Percentiles rank a stretch among this genome's conserved stretches.
These are phyloP conservation scores for Stephania japonica DNA, from an alignment of 164 flowering plant species.

Conservation along the genomic window DNA sequence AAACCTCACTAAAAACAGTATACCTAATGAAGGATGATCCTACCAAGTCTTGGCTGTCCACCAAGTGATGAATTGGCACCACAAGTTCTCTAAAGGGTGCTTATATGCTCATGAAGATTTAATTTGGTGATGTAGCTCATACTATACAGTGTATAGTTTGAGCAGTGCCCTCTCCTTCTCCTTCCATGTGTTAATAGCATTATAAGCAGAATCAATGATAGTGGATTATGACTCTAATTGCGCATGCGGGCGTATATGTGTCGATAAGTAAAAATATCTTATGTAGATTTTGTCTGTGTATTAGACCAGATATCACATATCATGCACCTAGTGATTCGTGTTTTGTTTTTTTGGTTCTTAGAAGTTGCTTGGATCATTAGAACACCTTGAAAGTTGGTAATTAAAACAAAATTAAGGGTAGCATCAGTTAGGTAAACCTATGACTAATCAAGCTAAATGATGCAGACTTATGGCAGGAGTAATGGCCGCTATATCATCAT, in stretches of 20 bases:
- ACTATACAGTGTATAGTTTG: background rate
- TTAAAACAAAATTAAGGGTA: background rate
- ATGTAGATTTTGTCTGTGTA: slow-evolving; percentile 1
- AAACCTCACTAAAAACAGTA: slow-evolving; percentile 7
- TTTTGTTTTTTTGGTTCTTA: background rate
- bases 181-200: background rate
- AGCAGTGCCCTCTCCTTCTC: no score
- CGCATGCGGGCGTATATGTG: background rate
- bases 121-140: slow-evolving; percentile 1
- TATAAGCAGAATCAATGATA: background rate
- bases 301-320: no score
- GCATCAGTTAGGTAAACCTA: slow-evolving; percentile 3
- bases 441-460: background rate
- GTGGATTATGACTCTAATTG: slow-evolving; percentile 7
- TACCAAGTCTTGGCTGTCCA: background rate
- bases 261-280: background rate
- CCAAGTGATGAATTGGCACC: slow-evolving; percentile 6
- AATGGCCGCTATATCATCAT: background rate
- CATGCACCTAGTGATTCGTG: background rate
- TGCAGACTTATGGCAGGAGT: background rate
- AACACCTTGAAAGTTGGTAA: background rate
- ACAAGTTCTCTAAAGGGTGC: background rate
- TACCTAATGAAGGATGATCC: background rate
- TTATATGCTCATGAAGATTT: no score
- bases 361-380: background rate